These are phyloP conservation scores for Friedmanniomyces simplex DNA, from an alignment of 495 filamentous ascomycete genomes.

Conservation along the genomic window DNA sequence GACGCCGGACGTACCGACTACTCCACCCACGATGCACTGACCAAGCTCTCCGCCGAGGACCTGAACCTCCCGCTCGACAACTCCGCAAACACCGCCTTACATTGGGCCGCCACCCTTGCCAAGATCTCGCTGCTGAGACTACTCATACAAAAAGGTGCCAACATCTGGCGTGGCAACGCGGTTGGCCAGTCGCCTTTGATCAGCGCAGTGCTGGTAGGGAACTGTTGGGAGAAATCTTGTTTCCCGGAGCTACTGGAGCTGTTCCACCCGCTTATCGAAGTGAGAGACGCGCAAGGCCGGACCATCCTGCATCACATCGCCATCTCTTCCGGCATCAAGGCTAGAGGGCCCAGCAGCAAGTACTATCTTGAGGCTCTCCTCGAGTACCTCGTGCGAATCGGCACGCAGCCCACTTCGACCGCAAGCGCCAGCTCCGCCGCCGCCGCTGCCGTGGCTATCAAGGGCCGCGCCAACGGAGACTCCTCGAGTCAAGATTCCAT, in stretches of 20 bases:
- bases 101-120: constrained; percentile 96
- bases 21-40: constrained; percentile 51
- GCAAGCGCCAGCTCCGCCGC: neutral
- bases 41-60: constrained; percentile 65
- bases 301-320: constrained; percentile 95
- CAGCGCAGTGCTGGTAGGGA: constrained; percentile 76
- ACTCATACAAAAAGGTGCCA: constrained; percentile 72
- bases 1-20: constrained; percentile 56
- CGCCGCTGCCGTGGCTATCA: constrained; percentile 43
- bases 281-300: constrained; percentile 75
- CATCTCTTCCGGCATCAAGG: constrained; percentile 84
- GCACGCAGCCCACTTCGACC: constrained; percentile 9
- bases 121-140: constrained; percentile 68
- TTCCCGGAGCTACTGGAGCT: constrained; percentile 80
- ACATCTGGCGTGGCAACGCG: constrained; percentile 74
- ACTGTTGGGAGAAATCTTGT: constrained; percentile 74
- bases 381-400: constrained; percentile 73
- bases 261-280: constrained; percentile 80
- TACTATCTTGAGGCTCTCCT: constrained; percentile 90
- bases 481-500: constrained; percentile 9
- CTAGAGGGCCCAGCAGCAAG: constrained; percentile 68
- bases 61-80: constrained; percentile 84
- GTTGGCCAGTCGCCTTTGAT: constrained; percentile 87
- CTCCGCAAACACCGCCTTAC: constrained; percentile 76
- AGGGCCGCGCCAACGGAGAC: constrained; percentile 31